These are phyloP conservation scores for Verticillium isaacii DNA, from an alignment of 2,329 filamentous ascomycete genomes.

Conservation along the genomic window DNA sequence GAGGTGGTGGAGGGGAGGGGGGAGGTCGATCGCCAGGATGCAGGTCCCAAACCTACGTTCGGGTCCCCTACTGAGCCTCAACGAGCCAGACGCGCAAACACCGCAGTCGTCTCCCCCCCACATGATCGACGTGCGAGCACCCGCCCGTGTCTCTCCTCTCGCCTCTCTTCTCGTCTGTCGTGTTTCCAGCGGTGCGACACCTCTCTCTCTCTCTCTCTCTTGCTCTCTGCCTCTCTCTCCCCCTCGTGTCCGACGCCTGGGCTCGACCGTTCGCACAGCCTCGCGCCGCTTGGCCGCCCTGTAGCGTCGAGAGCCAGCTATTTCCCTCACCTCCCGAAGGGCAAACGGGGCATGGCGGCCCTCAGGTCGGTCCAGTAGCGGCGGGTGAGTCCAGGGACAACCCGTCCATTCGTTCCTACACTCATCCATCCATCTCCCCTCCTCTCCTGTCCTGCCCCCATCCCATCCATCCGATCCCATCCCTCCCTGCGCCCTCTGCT, in stretches of 20 bases:
- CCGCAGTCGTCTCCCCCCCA: background rate
- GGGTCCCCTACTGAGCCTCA: background rate
- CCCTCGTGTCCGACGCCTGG: too few relatives aligned
- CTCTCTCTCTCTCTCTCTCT: background rate
- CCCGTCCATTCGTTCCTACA: background rate
- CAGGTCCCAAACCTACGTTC: too few relatives aligned
- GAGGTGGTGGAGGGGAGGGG: background rate
- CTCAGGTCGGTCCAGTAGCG: background rate
- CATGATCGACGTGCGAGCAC: background rate
- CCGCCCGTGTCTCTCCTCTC: background rate
- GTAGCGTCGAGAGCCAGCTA: background rate
- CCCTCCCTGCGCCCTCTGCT: background rate
- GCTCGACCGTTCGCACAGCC: background rate
- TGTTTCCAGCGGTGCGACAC: too few relatives aligned
- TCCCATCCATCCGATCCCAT: background rate
- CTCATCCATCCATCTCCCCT: background rate
- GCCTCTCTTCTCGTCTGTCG: background rate
- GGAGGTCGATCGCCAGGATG: background rate
- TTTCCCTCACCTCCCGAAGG: background rate
- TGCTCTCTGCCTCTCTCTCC: background rate
- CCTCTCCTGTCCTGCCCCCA: background rate
- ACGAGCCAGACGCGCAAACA: background rate
- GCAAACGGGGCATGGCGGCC: background rate
- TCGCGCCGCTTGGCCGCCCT: background rate
- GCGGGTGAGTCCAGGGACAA: background rate